Percentiles rank a stretch among this genome's conserved stretches.
phyloP scores from a whole-genome alignment of 1,284 basidiomycete genomes.

The Pyrrhoderma lamaoense region DNA sequence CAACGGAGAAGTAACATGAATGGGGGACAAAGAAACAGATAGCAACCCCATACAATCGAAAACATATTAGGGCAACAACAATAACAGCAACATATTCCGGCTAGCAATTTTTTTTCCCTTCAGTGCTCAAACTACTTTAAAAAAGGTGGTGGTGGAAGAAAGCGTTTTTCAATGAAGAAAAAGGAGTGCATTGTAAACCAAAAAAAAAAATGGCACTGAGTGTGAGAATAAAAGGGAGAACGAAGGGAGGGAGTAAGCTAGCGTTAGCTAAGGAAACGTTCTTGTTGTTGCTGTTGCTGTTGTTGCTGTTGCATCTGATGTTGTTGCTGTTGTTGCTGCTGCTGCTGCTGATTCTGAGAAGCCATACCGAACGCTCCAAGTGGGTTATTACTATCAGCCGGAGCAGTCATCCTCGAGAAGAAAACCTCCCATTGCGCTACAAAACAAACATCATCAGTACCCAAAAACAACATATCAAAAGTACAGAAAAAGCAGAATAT shows the following conservation, averaged over 20 bases:
- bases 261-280: conserved; percentile 1
- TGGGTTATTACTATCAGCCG: conserved; percentile 8
- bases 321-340: conserved; percentile 13
- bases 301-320: conserved; percentile 10
- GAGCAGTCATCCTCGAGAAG: conserved; percentile 40
- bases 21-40: no score
- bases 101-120: no score
- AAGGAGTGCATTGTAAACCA: no score
- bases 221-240: neutral
- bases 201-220: neutral
- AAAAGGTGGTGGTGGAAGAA: no score
- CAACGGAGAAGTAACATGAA: no score
- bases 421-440: conserved; percentile 74
- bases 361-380: conserved; percentile 6
- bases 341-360: conserved; percentile 14
- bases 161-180: neutral
- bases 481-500: neutral
- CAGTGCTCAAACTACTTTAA: no score
- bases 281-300: conserved; percentile 6
- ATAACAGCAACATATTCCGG: no score
- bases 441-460: neutral
- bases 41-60: no score
- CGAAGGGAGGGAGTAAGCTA: neutral
- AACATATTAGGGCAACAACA: no score
- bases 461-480: neutral